Base-by-base conservation (phyloP, 208 protist species). In the Angomonas ambiguus region DNA sequence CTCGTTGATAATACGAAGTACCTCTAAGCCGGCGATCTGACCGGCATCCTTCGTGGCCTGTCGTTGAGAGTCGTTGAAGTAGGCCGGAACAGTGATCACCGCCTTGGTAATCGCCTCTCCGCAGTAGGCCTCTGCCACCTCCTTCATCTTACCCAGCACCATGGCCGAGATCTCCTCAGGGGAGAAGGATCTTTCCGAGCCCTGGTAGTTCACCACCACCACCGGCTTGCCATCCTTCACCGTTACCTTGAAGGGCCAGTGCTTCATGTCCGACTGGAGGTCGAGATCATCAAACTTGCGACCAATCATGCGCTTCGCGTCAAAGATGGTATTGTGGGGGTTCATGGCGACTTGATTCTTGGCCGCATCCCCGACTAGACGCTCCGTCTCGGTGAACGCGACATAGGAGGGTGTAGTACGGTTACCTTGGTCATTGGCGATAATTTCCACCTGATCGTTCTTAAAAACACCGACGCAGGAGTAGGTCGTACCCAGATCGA, bases 1-100 rank as follows among this genome's bases (percentile, higher is more conserved):
- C 88, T 99, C 99, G 93, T 99, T 99, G 82, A 99, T 99, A 83
- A 99, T 99, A 78, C 99, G 94, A 56, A 99, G 71, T 27, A 99
- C 98, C 41, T 99, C 94, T 10, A 97, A 70, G 34, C 98, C 98
- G 0, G 93, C 84, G 67, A 99, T 99, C 13, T 66, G 58, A 45
- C 98, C 98, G 10, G 98, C 98, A 71, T 99, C 98, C 84, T 99
- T 99, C 6, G 98, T 99, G 8, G 98, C 98, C 92, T 99, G 96
- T 49, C 98, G 83, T 92, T 99, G 98, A 2, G 97, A 90, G 83
- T 99, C 98, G 82, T 99, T 99, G 83, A 99, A 99, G 77, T 99
- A 99, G 33, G 98, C 98, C 24, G 98, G 98, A n/a, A 99, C 97
- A 1, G 98, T 99, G 28, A 99, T 83, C 18, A 99, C 96, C 22